These are phyloP conservation scores for Aspergillus brunneoviolaceus DNA, from an alignment of 2,329 filamentous ascomycete genomes.

Conservation along the genomic window DNA sequence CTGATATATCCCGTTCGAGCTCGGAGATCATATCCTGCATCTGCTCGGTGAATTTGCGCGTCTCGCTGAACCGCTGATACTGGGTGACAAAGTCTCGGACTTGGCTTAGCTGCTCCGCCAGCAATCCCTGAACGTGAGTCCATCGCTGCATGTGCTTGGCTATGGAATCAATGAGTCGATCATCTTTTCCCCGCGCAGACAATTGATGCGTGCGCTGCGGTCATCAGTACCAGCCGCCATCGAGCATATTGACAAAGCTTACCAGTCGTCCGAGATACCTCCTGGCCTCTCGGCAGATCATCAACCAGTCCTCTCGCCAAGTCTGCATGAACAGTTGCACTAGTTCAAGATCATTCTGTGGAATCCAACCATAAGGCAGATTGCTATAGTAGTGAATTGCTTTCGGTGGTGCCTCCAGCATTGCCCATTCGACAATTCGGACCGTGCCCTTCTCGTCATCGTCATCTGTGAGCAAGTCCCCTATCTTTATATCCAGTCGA, in stretches of 20 bases:
- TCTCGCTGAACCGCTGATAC: constrained; percentile 18
- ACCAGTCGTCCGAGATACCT: constrained; percentile 13
- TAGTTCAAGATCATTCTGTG: constrained; percentile 16
- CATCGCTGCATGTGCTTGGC: constrained; percentile 17
- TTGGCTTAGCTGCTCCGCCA: constrained; percentile 16
- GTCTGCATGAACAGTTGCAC: constrained; percentile 16
- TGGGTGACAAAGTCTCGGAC: constrained; percentile 13
- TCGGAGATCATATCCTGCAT: constrained; percentile 12
- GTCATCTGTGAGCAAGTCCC: background rate
- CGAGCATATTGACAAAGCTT: background rate
- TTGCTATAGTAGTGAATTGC: constrained; percentile 18
- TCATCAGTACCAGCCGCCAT: background rate
- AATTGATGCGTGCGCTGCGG: constrained; percentile 15
- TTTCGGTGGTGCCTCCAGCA: constrained; percentile 16
- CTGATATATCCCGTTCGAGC: constrained; percentile 11
- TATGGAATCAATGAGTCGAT: constrained; percentile 15
- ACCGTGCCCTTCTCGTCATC: background rate
- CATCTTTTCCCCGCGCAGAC: constrained; percentile 14
- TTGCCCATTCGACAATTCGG: constrained; percentile 15
- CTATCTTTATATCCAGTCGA: constrained; percentile 7
- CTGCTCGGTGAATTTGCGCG: constrained; percentile 13
- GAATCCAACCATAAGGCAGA: constrained; percentile 16
- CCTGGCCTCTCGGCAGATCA: constrained; percentile 14
- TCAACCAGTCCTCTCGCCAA: constrained; percentile 16
- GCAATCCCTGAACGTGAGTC: constrained; percentile 14